These are phyloP conservation scores for Mesotaenium endlicherianum DNA, from an alignment of 139 green algal genomes.

Conservation along the genomic window DNA sequence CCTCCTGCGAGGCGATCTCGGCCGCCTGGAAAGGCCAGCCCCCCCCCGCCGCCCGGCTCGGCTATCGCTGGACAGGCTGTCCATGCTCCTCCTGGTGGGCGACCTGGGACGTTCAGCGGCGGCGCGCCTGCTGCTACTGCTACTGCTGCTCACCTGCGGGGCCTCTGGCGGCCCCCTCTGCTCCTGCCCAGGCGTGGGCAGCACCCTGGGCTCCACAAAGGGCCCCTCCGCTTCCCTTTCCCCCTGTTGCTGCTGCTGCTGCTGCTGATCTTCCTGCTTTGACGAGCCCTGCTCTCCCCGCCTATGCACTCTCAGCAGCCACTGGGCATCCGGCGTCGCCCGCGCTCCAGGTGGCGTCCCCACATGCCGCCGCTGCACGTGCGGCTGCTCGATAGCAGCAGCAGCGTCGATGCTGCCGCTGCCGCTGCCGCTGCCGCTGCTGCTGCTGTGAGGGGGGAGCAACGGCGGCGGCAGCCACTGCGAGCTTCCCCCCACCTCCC, in stretches of 20 bases:
- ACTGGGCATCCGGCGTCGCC: no score
- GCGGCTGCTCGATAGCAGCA: no score
- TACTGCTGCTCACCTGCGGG: neutral
- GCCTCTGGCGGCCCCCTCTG: neutral
- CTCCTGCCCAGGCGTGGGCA: neutral
- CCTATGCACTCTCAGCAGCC: neutral
- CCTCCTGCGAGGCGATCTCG: neutral
- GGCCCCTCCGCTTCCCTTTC: neutral
- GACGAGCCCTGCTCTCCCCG: neutral
- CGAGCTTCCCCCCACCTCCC: neutral
- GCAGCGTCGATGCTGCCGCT: neutral
- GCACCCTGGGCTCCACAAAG: neutral
- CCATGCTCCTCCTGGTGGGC: neutral
- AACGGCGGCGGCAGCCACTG: no score
- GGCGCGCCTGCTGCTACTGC: neutral
- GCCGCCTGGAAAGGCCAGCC: neutral
- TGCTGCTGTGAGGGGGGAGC: no score
- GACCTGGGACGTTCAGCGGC: neutral
- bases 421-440: neutral
- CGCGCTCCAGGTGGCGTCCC: no score
- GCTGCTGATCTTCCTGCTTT: no score
- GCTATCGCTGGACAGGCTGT: neutral
- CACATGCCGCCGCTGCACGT: no score
- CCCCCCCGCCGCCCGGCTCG: neutral
- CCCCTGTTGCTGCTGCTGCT: neutral